phyloP scores from a whole-genome alignment of 2,329 filamentous ascomycete genomes.

The Gnomoniopsis sp. region DNA sequence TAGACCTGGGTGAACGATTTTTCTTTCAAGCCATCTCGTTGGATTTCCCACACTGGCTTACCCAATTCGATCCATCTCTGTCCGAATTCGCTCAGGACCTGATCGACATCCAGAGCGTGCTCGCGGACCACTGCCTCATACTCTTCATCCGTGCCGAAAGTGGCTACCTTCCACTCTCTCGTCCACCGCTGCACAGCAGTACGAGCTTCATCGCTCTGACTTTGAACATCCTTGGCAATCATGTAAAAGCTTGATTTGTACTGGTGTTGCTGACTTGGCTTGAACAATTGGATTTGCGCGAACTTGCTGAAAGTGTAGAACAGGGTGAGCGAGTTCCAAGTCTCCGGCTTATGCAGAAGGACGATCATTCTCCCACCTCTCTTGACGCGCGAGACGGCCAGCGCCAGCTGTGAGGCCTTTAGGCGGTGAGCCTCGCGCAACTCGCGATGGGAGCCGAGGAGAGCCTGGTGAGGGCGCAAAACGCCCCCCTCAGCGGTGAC shows the following conservation, averaged over 20 bases:
- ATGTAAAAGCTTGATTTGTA: constrained; percentile 52
- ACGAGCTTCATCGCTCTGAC: constrained; percentile 28
- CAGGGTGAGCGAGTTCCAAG: constrained; percentile 33
- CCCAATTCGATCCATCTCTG: constrained; percentile 28
- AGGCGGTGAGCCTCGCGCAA: constrained; percentile 35
- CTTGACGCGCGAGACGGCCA: constrained; percentile 42
- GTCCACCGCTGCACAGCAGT: constrained; percentile 38
- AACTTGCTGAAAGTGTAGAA: constrained; percentile 41
- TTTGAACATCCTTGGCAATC: constrained; percentile 41
- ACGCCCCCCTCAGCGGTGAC: constrained; percentile 47
- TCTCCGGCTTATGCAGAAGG: constrained; percentile 47
- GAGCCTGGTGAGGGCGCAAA: constrained; percentile 34
- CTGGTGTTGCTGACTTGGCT: constrained; percentile 37
- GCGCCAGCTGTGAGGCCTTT: constrained; percentile 35
- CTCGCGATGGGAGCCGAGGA: constrained; percentile 29
- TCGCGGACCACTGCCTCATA: not conserved
- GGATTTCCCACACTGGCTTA: constrained; percentile 32
- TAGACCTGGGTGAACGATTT: not conserved
- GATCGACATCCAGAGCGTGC: constrained; percentile 17
- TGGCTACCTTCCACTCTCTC: constrained; percentile 34
- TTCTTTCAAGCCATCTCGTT: constrained; percentile 29
- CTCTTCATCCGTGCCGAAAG: constrained; percentile 33
- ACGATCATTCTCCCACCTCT: constrained; percentile 48
- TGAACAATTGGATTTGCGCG: constrained; percentile 39
- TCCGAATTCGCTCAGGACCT: constrained; percentile 35